Base-by-base conservation (phyloP, 2,329 filamentous ascomycete genomes). In the Nothophoma quercina region DNA sequence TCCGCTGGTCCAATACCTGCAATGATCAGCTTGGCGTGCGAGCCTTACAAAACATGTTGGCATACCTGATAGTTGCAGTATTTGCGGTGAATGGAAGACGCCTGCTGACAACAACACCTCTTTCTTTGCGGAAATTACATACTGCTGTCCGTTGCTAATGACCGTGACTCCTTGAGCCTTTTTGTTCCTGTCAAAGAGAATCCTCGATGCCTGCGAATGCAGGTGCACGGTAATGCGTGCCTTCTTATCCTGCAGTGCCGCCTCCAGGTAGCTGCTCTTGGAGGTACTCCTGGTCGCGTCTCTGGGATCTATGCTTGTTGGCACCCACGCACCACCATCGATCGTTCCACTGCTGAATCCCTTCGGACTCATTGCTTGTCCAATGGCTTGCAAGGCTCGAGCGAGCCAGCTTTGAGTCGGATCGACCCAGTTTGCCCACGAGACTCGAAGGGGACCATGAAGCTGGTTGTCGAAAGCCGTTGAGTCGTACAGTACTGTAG, bases 91-190 rank as follows among this genome's bases (percentile, higher is more conserved):
- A 38, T 75, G 74, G 46, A 77, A 77, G 13, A 63, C 63, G n/a
- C 61, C 62, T 1, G 76, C 76, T 0, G 77, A 76, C 1, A 80
- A 55, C 15, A 81, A 74, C 18, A 79, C 70, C 59, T 80, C 77
- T 33, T 75, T 75, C 62, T 63, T 49, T 5, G 63, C 60, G 4
- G 38, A 38, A 4, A 67, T 10, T 2, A 56, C 41, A 39, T 59
- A 66, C 2, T 36, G 35, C 10, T 38, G 28, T 1, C 56, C 56
- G 7, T 35, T 25, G 0, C 58, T 56, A 0, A 54, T 42, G 63
- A 77, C 5, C 67, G 72, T 1, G 65, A 76, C 19, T 73, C 58
- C 42, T 73, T 46, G 56, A 5, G 63, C 58, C 22, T 32, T 56
- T 15, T 60, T 67, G 1, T 43, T 39, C 1, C 32, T 47, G 19